Base-by-base conservation (phyloP, 2,329 filamentous ascomycete genomes). In the Colletotrichum sublineola region DNA sequence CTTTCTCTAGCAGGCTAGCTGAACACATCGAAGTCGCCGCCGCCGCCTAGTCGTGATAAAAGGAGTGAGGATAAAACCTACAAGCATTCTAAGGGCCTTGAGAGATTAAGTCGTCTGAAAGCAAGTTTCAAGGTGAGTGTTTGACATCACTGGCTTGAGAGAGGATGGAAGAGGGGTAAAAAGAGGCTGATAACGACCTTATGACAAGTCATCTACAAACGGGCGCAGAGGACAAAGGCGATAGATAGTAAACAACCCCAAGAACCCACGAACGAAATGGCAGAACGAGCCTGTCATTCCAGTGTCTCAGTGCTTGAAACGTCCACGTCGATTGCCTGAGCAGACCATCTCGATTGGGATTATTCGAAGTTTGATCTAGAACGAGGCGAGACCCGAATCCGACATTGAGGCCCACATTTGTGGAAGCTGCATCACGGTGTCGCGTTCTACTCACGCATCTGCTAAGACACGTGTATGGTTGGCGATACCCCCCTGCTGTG, bases 311-410 rank as follows among this genome's bases (percentile, higher is more conserved):
- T 15, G 20, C 40, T 33, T n/a, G n/a, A 60, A 44, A 15, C 33
- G 12, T 24, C 33, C 6, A 36, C 9, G 55, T 24, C 36, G 55
- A 40, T 38, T 57, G n/a, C 40, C 50, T 52, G 46, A 40, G 42
- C 33, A 15, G 15, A n/a, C 24, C 38, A 24, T 57, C 52, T 46
- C 52, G 5, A 38, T 36, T 8, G 40, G 50, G 38, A 65, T 24
- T 24, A 24, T 24, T 24, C 24, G 29, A 44, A 31, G 29, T 56
- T 44, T 36, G 40, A 42, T 46, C 63, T 20, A 65, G 38, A 52
- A 48, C 52, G 33, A 65, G 63, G 40, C 52, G 40, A 65, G 52
- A 46, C 52, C 38, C 50, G 29, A 48, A 40, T 33, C 40, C 31
- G n/a, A 55, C n/a, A 63, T 53, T 29, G 61, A 33, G 18, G 29